Base-by-base conservation (phyloP, 2,329 filamentous ascomycete species). In the Teratosphaeria zuluensis region DNA sequence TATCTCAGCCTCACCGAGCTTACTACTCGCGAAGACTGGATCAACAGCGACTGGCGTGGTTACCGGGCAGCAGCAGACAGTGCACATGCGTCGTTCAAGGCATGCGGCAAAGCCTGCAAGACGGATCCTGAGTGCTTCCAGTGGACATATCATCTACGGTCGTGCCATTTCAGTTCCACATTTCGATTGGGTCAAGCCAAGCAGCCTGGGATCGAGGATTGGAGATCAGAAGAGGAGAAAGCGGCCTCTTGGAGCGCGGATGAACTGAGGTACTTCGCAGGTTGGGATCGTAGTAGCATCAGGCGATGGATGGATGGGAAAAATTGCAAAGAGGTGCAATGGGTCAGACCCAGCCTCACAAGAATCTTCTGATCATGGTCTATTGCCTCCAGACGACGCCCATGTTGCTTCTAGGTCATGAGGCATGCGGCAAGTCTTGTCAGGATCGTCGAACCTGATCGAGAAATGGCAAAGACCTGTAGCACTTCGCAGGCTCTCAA, bases 81-180 rank as follows among this genome's bases (percentile, higher is more conserved):
- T n/a, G 65, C 70, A 68, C 69, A 74, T 56, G 55, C 51, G 8
- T 73, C 69, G 9, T 57, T 69, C 51, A 63, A 69, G 3, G 65
- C 68, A 16, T 74, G 73, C 64, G 73, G 75, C 4, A 74, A 72
- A 52, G 79, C 80, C 11, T 84, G 82, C 63, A 71, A 77, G 51
- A 64, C 64, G 2, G 60, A 69, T 4, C 38, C 55, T 1, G 55
- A 62, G 3, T 76, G 74, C 56, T 71, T 73, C 46, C 74, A 76
- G 62, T 76, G 69, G 62, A 65, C 68, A 1, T 70, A 67, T 51
- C 65, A 67, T 48, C 63, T 62, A 11, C 58, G 12, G 4, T 42
- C 12, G 35, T 42, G 35, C 12, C 11, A 16, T 16, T 42, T 42
- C 12, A 42, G 35, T 16, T 11, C 35, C 2, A 16, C 35, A 42